Percentiles rank a stretch among this genome's conserved stretches.
Evolutionary conservation across 2,329 filamentous ascomycete species (phyloP).

Genomic region (Phyllosticta paracitricarpa): DNA sequence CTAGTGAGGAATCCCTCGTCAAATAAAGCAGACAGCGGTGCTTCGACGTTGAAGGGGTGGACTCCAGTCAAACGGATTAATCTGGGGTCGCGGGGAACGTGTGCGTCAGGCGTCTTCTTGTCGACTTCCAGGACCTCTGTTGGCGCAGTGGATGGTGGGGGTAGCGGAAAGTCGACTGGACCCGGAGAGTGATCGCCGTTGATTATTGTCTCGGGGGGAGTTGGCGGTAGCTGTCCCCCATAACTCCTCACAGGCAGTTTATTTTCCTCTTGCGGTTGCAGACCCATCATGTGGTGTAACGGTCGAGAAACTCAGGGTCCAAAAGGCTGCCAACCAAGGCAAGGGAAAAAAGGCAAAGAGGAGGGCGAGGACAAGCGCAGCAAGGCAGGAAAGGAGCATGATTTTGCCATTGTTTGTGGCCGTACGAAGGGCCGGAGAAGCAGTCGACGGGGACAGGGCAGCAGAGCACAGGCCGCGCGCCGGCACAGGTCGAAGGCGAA

Average conservation of each 20-base stretch:
- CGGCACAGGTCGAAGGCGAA: neutral
- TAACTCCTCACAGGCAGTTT: slow-evolving; percentile 14
- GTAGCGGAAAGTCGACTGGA: slow-evolving; percentile 49
- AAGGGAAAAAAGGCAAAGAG: neutral
- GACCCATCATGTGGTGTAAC: slow-evolving; percentile 8
- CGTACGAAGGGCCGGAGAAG: slow-evolving; percentile 8
- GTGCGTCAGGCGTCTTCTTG: slow-evolving; percentile 70
- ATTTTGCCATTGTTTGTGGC: slow-evolving; percentile 5
- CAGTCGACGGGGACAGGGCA: neutral
- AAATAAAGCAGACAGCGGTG: slow-evolving; percentile 68
- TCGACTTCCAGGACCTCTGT: slow-evolving; percentile 63
- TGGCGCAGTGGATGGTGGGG: slow-evolving; percentile 50
- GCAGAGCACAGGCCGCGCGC: neutral
- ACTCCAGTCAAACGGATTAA: slow-evolving; percentile 79
- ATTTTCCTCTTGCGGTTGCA: slow-evolving; percentile 15
- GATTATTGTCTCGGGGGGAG: slow-evolving; percentile 26
- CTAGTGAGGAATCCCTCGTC: slow-evolving; percentile 77
- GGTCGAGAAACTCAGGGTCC: neutral
- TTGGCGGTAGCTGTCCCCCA: slow-evolving; percentile 22
- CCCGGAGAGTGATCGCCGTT: slow-evolving; percentile 38
- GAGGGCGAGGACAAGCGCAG: neutral
- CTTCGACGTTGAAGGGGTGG: slow-evolving; percentile 86
- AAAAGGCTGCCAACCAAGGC: neutral
- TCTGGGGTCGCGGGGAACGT: slow-evolving; percentile 69
- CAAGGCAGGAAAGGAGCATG: neutral